These are phyloP conservation scores for Neonectria ditissima DNA, from an alignment of 2,329 filamentous ascomycete species.

Conservation along the genomic window DNA sequence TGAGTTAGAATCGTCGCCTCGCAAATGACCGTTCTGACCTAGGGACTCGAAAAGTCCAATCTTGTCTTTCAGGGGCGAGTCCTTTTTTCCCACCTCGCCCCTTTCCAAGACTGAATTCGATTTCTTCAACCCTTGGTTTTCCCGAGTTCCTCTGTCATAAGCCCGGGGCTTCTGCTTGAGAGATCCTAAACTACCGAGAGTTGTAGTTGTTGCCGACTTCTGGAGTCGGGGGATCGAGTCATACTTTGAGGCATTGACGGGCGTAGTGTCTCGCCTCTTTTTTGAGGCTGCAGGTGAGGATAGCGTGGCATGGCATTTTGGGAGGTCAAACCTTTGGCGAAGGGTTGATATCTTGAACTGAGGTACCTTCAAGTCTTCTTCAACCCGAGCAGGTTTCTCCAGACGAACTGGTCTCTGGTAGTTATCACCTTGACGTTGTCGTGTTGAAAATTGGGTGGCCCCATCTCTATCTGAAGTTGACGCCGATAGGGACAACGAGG, in stretches of 20 bases:
- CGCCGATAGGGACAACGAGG: slow-evolving; percentile 37
- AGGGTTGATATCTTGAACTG: slow-evolving; percentile 41
- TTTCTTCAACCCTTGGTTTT: neutral
- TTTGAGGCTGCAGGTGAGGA: slow-evolving; percentile 28
- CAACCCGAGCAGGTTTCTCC: neutral
- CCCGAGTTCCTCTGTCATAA: slow-evolving; percentile 2
- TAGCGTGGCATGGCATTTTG: slow-evolving; percentile 20
- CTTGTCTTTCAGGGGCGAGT: slow-evolving; percentile 44
- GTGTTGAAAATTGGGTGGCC: slow-evolving; percentile 8
- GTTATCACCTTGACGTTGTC: slow-evolving; percentile 7
- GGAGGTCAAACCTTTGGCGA: slow-evolving; percentile 37
- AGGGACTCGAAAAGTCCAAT: slow-evolving; percentile 49
- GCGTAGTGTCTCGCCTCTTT: slow-evolving; percentile 22
- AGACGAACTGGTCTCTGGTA: slow-evolving; percentile 2
- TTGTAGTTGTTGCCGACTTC: slow-evolving; percentile 23
- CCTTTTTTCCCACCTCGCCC: slow-evolving; percentile 18
- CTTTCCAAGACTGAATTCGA: slow-evolving; percentile 14
- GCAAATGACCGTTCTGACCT: slow-evolving; percentile 14
- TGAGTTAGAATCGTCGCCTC: neutral
- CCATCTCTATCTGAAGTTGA: slow-evolving; percentile 22
- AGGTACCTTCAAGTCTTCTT: slow-evolving; percentile 19
- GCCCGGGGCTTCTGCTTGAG: slow-evolving; percentile 17
- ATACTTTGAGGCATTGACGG: neutral
- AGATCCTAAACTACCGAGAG: neutral
- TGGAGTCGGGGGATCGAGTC: slow-evolving; percentile 17